Percentiles rank a stretch among this genome's conserved stretches.
phyloP scores from a whole-genome alignment of 805 yeast species.

The Wickerhamiella vanderwaltii region DNA sequence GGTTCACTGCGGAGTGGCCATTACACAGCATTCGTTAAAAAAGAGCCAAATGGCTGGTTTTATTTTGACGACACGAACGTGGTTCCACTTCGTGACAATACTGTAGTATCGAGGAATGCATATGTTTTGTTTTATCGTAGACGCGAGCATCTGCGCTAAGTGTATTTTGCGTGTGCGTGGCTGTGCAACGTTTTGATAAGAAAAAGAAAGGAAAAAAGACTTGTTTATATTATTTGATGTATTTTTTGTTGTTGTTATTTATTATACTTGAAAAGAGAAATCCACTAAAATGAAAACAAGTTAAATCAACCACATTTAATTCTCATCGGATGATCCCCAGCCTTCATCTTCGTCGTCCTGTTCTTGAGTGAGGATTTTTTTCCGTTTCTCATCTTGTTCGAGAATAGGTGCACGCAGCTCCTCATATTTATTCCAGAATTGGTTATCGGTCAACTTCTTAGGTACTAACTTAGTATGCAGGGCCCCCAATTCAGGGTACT shows the following conservation, averaged over 20 bases:
- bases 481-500: constrained; percentile 39
- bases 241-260: no score
- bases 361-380: constrained; percentile 41
- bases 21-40: constrained; percentile 69
- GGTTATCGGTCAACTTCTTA: constrained; percentile 39
- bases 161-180: no score
- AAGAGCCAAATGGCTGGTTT: constrained; percentile 58
- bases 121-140: constrained; percentile 71
- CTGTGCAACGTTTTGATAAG: no score
- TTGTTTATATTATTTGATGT: no score
- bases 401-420: constrained; percentile 40
- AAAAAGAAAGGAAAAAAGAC: no score
- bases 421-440: constrained; percentile 70
- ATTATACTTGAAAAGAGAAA: no score
- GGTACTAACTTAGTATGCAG: constrained; percentile 61
- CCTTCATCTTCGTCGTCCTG: constrained; percentile 34
- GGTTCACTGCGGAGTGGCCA: constrained; percentile 82
- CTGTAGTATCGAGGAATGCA: constrained; percentile 59
- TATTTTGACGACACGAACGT: constrained; percentile 70
- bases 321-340: constrained; percentile 29
- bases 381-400: constrained; percentile 53
- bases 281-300: no score
- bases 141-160: neutral
- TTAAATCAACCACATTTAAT: no score
- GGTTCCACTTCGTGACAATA: constrained; percentile 35